Evolutionary conservation across 345 rosid genomes (phyloP).

Genomic region (Salix arbutifolia): DNA sequence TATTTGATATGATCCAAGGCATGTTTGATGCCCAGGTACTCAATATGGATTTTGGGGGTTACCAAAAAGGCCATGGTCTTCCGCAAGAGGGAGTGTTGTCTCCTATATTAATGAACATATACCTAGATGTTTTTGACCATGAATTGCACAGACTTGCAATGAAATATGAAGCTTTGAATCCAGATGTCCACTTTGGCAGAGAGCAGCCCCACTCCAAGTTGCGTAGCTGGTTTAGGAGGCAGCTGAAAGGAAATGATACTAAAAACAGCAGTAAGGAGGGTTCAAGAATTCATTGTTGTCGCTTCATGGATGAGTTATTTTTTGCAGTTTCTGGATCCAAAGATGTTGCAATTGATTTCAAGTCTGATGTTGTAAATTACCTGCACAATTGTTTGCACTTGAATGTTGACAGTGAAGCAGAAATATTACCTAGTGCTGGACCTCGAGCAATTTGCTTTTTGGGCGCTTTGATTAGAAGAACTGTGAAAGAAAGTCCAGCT

Average conservation of each 20-base stretch:
- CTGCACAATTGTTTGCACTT: constrained; percentile 46
- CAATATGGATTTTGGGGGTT: constrained; percentile 83
- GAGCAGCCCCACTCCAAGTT: constrained; percentile 48
- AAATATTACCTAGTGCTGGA: constrained; percentile 42
- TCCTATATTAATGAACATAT: constrained; percentile 72
- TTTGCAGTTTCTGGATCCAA: constrained; percentile 67
- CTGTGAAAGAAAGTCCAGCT: constrained; percentile 53
- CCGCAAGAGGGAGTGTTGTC: constrained; percentile 91
- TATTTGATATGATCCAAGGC: constrained; percentile 46
- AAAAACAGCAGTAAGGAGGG: constrained; percentile 20
- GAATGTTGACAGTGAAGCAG: constrained; percentile 45
- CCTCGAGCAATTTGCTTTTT: constrained; percentile 56
- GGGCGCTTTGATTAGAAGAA: constrained; percentile 59
- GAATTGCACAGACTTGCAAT: constrained; percentile 69
- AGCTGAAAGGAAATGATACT: constrained; percentile 48
- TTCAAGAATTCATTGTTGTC: constrained; percentile 58
- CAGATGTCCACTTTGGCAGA: constrained; percentile 22
- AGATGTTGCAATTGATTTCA: constrained; percentile 50
- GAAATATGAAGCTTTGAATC: constrained; percentile 71
- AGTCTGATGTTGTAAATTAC: constrained; percentile 47
- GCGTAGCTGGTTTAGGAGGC: constrained; percentile 79
- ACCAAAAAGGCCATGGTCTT: constrained; percentile 91
- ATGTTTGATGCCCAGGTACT: constrained; percentile 72
- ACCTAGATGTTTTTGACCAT: constrained; percentile 65
- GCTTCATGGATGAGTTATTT: constrained; percentile 81